Conservation (phyloP, 2,329 filamentous ascomycete genomes). For the Gnomoniopsis smithogilvyi region DNA sequence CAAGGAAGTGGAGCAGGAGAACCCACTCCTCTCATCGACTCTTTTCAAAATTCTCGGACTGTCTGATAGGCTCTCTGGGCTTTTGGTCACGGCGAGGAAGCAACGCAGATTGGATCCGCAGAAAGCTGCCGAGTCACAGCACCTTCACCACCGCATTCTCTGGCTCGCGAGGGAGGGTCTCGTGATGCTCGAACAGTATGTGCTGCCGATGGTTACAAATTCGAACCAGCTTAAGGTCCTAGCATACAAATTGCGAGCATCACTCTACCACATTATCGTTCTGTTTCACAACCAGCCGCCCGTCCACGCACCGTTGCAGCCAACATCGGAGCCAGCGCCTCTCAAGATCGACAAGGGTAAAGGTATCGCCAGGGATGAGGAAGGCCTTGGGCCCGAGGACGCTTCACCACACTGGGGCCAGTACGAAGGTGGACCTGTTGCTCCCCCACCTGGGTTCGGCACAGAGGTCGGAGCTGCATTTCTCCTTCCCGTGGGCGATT, state of each 20-base stretch:
- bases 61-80: conserved; percentile 81
- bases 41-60: conserved; percentile 90
- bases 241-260: conserved; percentile 86
- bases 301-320: conserved; percentile 59
- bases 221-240: conserved; percentile 85
- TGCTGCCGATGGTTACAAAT: conserved; percentile 78
- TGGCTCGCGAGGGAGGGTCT: conserved; percentile 94
- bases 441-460: conserved; percentile 53
- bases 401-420: not conserved
- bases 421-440: conserved; percentile 55
- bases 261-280: conserved; percentile 95
- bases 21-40: conserved; percentile 74
- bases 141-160: conserved; percentile 83
- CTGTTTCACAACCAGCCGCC: conserved; percentile 90
- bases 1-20: conserved; percentile 71
- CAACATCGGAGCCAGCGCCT: conserved; percentile 41
- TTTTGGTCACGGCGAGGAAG: conserved; percentile 79
- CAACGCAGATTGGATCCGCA: conserved; percentile 77
- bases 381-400: not conserved
- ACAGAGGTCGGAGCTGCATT: conserved; percentile 62
- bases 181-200: conserved; percentile 80
- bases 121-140: conserved; percentile 73
- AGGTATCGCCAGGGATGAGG: conserved; percentile 40
- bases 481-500: conserved; percentile 74
- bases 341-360: conserved; percentile 46